Evolutionary conservation across 192 early-diverging fungal genomes (phyloP), one percentile per base, ranked within the genome.

Genomic region (Chytriomyces confervae): DNA sequence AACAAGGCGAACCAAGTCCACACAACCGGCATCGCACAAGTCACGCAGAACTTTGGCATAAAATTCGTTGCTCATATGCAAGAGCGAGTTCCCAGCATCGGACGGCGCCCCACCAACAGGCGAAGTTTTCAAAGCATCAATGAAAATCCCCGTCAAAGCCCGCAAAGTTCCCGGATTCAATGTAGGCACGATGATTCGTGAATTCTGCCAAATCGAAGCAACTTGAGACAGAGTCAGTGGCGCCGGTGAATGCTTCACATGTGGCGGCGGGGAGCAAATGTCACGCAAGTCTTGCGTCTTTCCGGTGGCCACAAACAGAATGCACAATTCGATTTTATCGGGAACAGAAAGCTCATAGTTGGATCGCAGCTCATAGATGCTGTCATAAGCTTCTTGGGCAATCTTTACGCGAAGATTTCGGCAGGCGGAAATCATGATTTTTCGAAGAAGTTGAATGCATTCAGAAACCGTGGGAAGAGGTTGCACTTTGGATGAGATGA

Each of bases 301-400:
- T 2, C 77, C 77, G 27, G 50, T 70, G 1, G 77, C 66, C 1
- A 70, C 68, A 36, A 24, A 78, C n/a, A 70, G 20, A 18, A 50
- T 48, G 44, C 60, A 27, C 13, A 78, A 45, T 5, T 60, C 61
- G 0, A 70, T n/a, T 11, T 46, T 18, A 36, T 78, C 77, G 24
- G 29, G n/a, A 11, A 62, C 11, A 9, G 67, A 57, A 7, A 57
- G 77, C 20, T 51, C 50, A 36, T 29, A 20, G 29, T 16, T 7
- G 13, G 29, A 10, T 9, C 48, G 57, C 20, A 78, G 43, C 9
- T 70, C 77, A 24, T 23, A 20, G 36, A 78, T 44, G 11, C 70
- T 6, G n/a, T 29, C 50, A 43, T 70, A 71, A 44, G 77, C 77
- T 10, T 78, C 67, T 44, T 78, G 66, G 7, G 77, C 68, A 44